These are phyloP conservation scores for Trametes cubensis DNA, from an alignment of 768 basidiomycete genomes.

Conservation along the genomic window DNA sequence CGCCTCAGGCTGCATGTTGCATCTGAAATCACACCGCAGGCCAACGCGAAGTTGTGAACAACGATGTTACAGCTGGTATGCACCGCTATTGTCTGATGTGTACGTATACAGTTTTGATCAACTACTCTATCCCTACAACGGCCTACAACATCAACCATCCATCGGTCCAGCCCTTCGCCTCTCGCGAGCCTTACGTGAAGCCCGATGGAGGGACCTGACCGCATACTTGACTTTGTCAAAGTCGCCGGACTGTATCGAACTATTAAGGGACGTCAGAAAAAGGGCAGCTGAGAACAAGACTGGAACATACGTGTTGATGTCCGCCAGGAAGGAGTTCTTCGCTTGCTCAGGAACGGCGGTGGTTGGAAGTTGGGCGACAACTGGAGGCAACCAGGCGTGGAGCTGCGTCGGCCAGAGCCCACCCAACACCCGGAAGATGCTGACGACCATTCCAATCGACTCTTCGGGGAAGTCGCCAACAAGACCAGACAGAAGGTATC, in stretches of 20 bases:
- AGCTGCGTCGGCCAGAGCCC: slow-evolving; percentile 70
- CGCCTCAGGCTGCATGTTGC: too few relatives aligned
- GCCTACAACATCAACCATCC: slow-evolving; percentile 35
- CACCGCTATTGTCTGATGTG: slow-evolving; percentile 16
- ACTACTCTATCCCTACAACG: slow-evolving; percentile 15
- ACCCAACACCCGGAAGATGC: slow-evolving; percentile 73
- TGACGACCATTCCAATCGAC: slow-evolving; percentile 67
- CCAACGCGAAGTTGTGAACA: neutral
- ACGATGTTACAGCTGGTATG: slow-evolving; percentile 6
- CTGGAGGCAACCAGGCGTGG: slow-evolving; percentile 68
- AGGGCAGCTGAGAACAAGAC: neutral
- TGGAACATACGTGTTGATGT: slow-evolving; percentile 69
- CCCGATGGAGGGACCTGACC: slow-evolving; percentile 68
- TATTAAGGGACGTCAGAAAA: slow-evolving; percentile 37
- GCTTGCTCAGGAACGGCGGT: slow-evolving; percentile 61
- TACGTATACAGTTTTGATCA: slow-evolving; percentile 24
- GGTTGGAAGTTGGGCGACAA: slow-evolving; percentile 71
- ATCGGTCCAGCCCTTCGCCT: slow-evolving; percentile 49
- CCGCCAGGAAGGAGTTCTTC: slow-evolving; percentile 72
- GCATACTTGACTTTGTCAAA: slow-evolving; percentile 85
- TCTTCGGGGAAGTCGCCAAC: slow-evolving; percentile 91
- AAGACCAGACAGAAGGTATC: slow-evolving; percentile 73
- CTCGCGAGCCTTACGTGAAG: slow-evolving; percentile 74
- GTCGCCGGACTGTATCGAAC: slow-evolving; percentile 64
- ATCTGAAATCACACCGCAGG: slow-evolving; percentile 5